Evolutionary conservation across 2,329 filamentous ascomycete species (phyloP).

Genomic region (Colletotrichum lindemuthianum): DNA sequence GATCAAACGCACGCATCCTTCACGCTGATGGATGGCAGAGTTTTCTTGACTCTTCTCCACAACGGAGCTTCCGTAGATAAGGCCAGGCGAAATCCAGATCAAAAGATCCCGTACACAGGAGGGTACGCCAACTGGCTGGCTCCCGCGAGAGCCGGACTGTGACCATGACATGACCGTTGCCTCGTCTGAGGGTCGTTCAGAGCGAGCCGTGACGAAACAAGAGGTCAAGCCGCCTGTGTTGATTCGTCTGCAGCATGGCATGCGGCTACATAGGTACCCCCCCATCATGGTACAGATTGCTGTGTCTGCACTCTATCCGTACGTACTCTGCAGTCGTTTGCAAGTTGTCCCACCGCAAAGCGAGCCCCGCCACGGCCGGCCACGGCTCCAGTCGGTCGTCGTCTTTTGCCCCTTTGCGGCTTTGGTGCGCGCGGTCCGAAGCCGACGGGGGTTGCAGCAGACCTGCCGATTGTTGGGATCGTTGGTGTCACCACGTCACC

Average conservation of each 20-base stretch:
- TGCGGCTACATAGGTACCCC: background rate
- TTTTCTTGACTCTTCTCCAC: background rate
- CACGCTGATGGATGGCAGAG: constrained; percentile 6
- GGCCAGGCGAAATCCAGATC: background rate
- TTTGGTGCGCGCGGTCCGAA: constrained; percentile 35
- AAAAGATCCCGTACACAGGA: background rate
- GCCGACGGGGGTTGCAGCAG: constrained; percentile 7
- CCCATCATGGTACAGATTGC: background rate
- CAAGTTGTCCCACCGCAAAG: constrained; percentile 30
- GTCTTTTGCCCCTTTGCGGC: constrained; percentile 32
- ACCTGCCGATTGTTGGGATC: background rate
- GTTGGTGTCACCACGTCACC: background rate
- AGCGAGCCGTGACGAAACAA: constrained; percentile 33
- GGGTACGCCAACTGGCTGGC: background rate
- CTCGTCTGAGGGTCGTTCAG: constrained; percentile 13
- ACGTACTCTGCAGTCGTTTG: background rate
- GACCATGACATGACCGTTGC: constrained; percentile 10
- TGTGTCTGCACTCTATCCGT: background rate
- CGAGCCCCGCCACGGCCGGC: constrained; percentile 24
- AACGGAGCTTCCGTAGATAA: constrained; percentile 15
- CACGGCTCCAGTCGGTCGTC: constrained; percentile 35
- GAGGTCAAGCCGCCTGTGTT: constrained; percentile 31
- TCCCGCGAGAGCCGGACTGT: constrained; percentile 11
- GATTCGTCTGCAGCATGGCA: constrained; percentile 23
- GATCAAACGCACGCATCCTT: constrained; percentile 15